These are phyloP conservation scores for Durusdinium trenchii DNA, from an alignment of 73 alveolate species.

Conservation along the genomic window DNA sequence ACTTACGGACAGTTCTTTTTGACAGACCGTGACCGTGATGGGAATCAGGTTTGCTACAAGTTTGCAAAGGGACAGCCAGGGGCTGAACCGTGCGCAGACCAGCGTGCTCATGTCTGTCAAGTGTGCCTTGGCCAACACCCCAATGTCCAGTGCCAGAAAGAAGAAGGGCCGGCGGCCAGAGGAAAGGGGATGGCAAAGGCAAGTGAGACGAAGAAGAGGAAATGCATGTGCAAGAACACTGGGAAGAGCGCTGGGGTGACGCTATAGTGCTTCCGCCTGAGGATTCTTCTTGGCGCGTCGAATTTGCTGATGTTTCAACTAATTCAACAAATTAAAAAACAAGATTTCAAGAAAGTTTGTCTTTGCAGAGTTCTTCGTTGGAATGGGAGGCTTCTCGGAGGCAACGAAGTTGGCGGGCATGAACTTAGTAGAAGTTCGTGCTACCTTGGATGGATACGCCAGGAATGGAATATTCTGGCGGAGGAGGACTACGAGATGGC, in stretches of 20 bases:
- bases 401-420: neutral
- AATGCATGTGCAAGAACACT: too few relatives aligned
- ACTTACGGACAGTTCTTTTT: neutral
- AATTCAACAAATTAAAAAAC: too few relatives aligned
- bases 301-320: too few relatives aligned
- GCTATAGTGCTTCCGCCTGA: neutral
- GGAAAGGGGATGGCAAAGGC: neutral
- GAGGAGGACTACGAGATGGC: neutral
- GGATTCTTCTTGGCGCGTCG: too few relatives aligned
- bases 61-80: constrained; percentile 25
- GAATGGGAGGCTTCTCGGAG: neutral
- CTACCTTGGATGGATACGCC: constrained; percentile 12
- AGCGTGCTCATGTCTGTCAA: neutral
- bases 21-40: constrained; percentile 22
- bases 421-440: neutral
- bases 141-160: neutral
- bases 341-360: neutral
- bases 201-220: constrained; percentile 2
- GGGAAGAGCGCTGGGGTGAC: neutral
- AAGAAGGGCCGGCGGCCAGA: neutral
- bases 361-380: constrained; percentile 36
- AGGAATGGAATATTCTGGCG: constrained; percentile 14
- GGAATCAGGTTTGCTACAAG: neutral
- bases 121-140: constrained; percentile 18
- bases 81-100: constrained; percentile 29